Evolutionary conservation across 2,329 filamentous ascomycete genomes (phyloP).

Genomic region (Pleomassaria siparia): DNA sequence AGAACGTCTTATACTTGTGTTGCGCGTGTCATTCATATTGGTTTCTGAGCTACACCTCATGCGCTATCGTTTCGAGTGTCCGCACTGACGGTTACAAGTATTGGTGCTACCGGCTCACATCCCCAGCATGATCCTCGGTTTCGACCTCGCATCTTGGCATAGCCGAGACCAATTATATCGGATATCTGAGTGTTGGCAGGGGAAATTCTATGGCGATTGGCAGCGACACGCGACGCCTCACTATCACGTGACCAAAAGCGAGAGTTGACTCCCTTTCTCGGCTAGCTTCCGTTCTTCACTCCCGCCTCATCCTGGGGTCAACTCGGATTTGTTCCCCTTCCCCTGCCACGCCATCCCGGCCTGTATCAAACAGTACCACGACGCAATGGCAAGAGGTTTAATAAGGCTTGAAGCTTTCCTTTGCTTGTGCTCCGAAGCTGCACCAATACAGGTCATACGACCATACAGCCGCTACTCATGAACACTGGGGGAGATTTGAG

Average conservation of each 20-base stretch:
- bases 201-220: background rate
- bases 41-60: slow-evolving; percentile 13
- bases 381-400: background rate
- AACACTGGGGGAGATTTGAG: background rate
- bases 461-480: background rate
- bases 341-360: background rate
- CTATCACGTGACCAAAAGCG: background rate
- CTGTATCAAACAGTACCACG: background rate
- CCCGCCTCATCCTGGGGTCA: background rate
- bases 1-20: slow-evolving; percentile 7
- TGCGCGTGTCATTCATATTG: slow-evolving; percentile 10
- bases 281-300: slow-evolving; percentile 2
- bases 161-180: background rate
- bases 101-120: slow-evolving; percentile 1
- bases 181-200: background rate
- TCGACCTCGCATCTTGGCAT: background rate
- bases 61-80: slow-evolving; percentile 21
- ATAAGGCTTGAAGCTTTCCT: background rate
- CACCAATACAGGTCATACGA: background rate
- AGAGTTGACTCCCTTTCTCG: background rate
- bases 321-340: background rate
- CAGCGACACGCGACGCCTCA: background rate
- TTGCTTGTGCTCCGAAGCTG: background rate
- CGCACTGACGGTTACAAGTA: slow-evolving; percentile 17
- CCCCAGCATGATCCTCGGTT: slow-evolving; percentile 2